Conservation (phyloP, 306 rosid genomes). For the Styphnolobium japonicum region DNA sequence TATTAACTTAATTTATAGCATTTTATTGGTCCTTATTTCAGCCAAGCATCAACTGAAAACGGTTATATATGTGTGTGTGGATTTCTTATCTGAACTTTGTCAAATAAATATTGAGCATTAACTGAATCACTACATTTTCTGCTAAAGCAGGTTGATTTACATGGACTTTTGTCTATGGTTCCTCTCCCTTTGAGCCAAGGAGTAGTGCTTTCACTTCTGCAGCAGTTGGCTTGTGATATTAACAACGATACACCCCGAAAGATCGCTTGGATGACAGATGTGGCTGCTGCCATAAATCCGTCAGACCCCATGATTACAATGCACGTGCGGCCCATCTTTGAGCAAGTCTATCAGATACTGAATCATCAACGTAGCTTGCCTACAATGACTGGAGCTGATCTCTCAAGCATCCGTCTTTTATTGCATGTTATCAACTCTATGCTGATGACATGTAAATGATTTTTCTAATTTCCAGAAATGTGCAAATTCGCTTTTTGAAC, state of each 20-base stretch:
- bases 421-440: slow-evolving; percentile 92
- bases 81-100: neutral
- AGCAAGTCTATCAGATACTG: slow-evolving; percentile 91
- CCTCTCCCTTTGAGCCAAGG: slow-evolving; percentile 98
- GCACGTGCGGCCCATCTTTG: slow-evolving; percentile 81
- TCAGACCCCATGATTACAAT: slow-evolving; percentile 61
- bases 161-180: slow-evolving; percentile 54
- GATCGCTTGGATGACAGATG: slow-evolving; percentile 84
- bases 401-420: slow-evolving; percentile 62
- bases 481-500: slow-evolving; percentile 13
- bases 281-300: slow-evolving; percentile 67
- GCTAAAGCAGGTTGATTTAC: slow-evolving; percentile 72
- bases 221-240: slow-evolving; percentile 90
- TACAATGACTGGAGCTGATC: slow-evolving; percentile 50
- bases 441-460: slow-evolving; percentile 85
- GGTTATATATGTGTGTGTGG: neutral
- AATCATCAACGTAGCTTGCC: slow-evolving; percentile 84
- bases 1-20: neutral
- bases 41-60: neutral
- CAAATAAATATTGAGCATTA: neutral
- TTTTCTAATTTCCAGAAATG: neutral
- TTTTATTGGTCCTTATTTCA: neutral
- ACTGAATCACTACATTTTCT: slow-evolving; percentile 6
- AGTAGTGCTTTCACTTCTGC: slow-evolving; percentile 89
- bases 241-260: slow-evolving; percentile 61